Base-by-base conservation (phyloP, 2,329 filamentous ascomycete genomes). In the Neoascochyta sp. region DNA sequence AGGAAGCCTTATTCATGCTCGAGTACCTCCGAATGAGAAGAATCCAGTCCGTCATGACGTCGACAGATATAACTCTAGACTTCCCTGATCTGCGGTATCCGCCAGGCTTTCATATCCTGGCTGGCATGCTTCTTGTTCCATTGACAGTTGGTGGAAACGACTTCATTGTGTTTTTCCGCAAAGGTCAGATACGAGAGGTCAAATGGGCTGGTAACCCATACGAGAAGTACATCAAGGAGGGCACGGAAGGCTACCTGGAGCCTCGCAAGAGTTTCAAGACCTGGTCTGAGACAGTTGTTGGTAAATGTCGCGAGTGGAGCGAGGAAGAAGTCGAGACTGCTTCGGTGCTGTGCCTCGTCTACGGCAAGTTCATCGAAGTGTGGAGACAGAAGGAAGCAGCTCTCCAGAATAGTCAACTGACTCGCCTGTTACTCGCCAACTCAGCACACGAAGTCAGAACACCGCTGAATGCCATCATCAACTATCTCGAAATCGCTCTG, bases 361-460 rank as follows among this genome's bases (percentile, higher is more conserved):
- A 95, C 41, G 86, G 84, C 56, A 82, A 78, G 57, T 95, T 95
- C 57, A 94, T 94, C 47, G 85, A 93, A 52, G 87, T 94, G 2
- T 94, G 88, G 88, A 74, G 86, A 33, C 86, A 94, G 55, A 94
- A 94, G 45, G 88, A 95, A 58, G 82, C 81, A 2, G 85, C 85
- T 0, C 57, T 94, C 36, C 83, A 93, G 48, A 90, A 71, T 54
- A 93, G 83, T 45, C 83, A 89, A 37, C 69, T 95, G 2, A 94
- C 86, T 0, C 73, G 78, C 25, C 64, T 95, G 4, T 64, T 95
- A 2, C 69, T 95, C 13, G 85, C 87, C 4, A 94, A 95, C 44
- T 93, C 87, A 0, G 88, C 88, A 0, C 89, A 95, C 43, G 88
- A 95, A 66, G 86, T 95, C 7, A 81, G 89, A 27, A 95, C 88